Conservation (phyloP, 2,329 filamentous ascomycete species). For the Ophiocordyceps robertsii region DNA sequence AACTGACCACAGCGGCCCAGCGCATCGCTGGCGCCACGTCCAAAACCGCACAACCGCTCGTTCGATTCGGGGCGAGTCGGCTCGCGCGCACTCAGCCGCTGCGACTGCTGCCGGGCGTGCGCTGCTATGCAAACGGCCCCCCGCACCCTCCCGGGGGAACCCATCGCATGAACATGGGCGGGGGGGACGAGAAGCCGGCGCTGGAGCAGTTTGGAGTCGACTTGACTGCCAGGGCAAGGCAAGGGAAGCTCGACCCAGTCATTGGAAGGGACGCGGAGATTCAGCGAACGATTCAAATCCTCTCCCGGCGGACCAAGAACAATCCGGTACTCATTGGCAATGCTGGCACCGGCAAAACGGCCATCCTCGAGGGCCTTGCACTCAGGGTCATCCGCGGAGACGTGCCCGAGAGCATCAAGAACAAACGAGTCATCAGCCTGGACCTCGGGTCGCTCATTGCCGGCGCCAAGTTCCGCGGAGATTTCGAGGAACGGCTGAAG, state of each 20-base stretch:
- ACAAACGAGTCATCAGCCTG: constrained; percentile 77
- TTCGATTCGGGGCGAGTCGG: constrained; percentile 11
- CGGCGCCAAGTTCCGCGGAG: constrained; percentile 87
- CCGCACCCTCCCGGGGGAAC: constrained; percentile 86
- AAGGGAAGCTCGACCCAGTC: constrained; percentile 88
- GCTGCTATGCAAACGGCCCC: constrained; percentile 54
- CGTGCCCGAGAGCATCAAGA: constrained; percentile 90
- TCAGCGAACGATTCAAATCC: constrained; percentile 83
- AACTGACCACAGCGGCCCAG: constrained; percentile 23
- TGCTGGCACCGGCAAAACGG: constrained; percentile 87
- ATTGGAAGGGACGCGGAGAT: constrained; percentile 90
- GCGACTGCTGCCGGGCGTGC: constrained; percentile 25
- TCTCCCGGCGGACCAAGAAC: constrained; percentile 89
- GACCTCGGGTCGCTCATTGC: constrained; percentile 90
- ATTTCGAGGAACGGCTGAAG: constrained; percentile 91
- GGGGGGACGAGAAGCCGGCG: constrained; percentile 64
- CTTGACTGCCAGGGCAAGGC: constrained; percentile 69
- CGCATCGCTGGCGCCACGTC: constrained; percentile 19
- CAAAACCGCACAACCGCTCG: constrained; percentile 15
- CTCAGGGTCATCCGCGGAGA: constrained; percentile 83
- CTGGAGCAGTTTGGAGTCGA: constrained; percentile 87
- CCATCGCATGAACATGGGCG: constrained; percentile 82
- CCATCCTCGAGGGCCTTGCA: constrained; percentile 80
- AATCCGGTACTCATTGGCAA: constrained; percentile 90
- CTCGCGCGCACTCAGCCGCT: constrained; percentile 8